Percentiles rank a stretch among this genome's conserved stretches.
Evolutionary conservation across 805 yeast species (phyloP).

Genomic region (Kodamaea sagamina): DNA sequence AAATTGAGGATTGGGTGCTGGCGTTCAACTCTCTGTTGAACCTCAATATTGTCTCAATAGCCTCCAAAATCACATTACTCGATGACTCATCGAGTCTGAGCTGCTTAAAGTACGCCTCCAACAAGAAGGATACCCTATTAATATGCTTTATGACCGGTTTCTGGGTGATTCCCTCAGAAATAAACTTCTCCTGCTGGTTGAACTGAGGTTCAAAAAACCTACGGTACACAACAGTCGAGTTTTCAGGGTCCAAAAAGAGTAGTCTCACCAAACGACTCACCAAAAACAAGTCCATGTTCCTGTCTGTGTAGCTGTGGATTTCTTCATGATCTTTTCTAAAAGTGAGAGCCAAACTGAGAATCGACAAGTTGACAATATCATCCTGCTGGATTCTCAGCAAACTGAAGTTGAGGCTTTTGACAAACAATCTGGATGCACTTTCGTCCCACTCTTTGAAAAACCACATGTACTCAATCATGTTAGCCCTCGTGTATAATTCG

Average conservation of each 20-base stretch:
- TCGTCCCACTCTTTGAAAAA: slow-evolving; percentile 41
- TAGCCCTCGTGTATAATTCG: slow-evolving; percentile 31
- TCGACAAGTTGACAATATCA: slow-evolving; percentile 30
- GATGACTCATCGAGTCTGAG: slow-evolving; percentile 18
- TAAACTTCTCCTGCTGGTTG: slow-evolving; percentile 11
- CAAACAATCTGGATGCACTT: slow-evolving; percentile 30
- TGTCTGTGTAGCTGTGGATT: slow-evolving; percentile 23
- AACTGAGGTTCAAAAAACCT: slow-evolving; percentile 20
- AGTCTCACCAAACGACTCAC: slow-evolving; percentile 22
- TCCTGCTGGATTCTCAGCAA: slow-evolving; percentile 24
- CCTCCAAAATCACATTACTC: slow-evolving; percentile 21
- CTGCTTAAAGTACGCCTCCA: slow-evolving; percentile 36
- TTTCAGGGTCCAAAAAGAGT: slow-evolving; percentile 20
- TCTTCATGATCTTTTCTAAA: slow-evolving; percentile 25
- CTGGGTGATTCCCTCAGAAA: slow-evolving; percentile 16
- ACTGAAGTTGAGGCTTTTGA: slow-evolving; percentile 25
- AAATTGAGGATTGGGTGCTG: slow-evolving; percentile 12
- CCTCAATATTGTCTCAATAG: slow-evolving; percentile 24
- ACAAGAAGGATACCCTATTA: slow-evolving; percentile 48
- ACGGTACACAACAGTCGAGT: slow-evolving; percentile 18
- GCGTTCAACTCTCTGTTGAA: slow-evolving; percentile 30
- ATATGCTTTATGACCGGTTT: slow-evolving; percentile 51
- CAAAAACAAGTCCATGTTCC: slow-evolving; percentile 21
- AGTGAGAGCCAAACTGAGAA: slow-evolving; percentile 38
- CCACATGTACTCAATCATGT: slow-evolving; percentile 28